Evolutionary conservation across 352 stramenopile species (phyloP), one percentile per base, ranked within the genome.

Genomic region (Phytophthora agathidicida): DNA sequence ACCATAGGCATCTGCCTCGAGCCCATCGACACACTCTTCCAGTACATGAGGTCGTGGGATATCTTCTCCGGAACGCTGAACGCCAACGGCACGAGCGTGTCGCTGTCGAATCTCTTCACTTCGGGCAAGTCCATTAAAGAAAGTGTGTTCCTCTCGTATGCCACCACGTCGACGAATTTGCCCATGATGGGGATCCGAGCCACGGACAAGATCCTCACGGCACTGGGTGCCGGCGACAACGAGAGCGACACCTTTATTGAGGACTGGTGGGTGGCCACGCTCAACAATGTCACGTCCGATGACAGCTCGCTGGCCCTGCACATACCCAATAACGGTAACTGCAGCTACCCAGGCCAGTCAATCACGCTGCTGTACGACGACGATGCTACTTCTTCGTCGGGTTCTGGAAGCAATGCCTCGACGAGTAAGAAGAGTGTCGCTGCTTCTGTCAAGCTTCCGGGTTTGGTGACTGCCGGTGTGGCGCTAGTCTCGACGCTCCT

Each of bases 1-100:
- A 50, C 28, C 1, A 57, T 82, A 37, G 76, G 73, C 6, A 71
- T 82, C 35, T 83, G 79, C 50, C 68, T 82, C 8, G 37, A 77
- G 35, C 73, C 76, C 4, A 35, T 83, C 8, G 57, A 75, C 26
- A n/a, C 26, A 17, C 37, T 86, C 23, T 16, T 83, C 16, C 48
- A 64, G 30, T 71, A 71, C 31, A 9, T 88, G 17, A 30, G 35
- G 4, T 44, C 56, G 8, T 80, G 64, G 43, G 67, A 61, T 6
- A 57, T 83, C 14, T 62, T 84, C 31, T 58, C 53, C 8, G 50
- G 44, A 23, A 62, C 46, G 0, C 26, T 65, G 7, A 20, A 61
- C 20, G 57, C 35, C 0, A 46, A 51, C 10, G 20, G 55, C 14
- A 57, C 33, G 0, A 63, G 26, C 11, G 46, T 80, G 8, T 32